phyloP scores from a whole-genome alignment of 192 early-diverging fungal species.

The Gorgonomyces haynaldii region DNA sequence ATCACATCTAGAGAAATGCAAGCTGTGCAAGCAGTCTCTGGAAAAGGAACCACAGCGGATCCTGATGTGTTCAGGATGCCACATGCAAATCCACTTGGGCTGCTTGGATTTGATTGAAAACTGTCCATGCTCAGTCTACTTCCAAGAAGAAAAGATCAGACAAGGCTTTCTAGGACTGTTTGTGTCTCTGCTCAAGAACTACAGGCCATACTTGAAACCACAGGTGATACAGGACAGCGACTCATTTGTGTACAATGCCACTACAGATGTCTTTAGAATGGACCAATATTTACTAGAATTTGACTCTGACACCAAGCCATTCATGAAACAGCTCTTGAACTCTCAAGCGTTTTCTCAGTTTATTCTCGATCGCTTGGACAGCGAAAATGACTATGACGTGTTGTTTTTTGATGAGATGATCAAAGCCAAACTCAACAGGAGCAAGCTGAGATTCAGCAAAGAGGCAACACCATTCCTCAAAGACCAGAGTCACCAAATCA shows the following conservation, averaged over 20 bases:
- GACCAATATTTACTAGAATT: conserved; percentile 42
- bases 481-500: conserved; percentile 30
- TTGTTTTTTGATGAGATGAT: conserved; percentile 74
- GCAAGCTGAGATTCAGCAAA: conserved; percentile 58
- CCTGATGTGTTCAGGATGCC: conserved; percentile 22
- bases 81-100: conserved; percentile 34
- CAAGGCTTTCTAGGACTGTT: conserved; percentile 61
- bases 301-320: conserved; percentile 47
- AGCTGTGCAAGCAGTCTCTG: background rate
- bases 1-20: background rate
- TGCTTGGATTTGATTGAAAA: conserved; percentile 32
- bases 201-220: conserved; percentile 45
- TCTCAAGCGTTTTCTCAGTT: conserved; percentile 76
- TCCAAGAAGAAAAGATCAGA: conserved; percentile 58
- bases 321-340: conserved; percentile 50
- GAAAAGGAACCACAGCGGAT: background rate
- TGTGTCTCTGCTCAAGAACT: conserved; percentile 61
- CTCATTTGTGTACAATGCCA: background rate
- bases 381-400: conserved; percentile 54
- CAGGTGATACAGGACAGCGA: conserved; percentile 16
- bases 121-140: conserved; percentile 42
- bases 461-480: conserved; percentile 49
- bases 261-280: conserved; percentile 44
- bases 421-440: conserved; percentile 68
- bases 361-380: conserved; percentile 54